Evolutionary conservation across 495 filamentous ascomycete species (phyloP).

Genomic region (Penicillium canariense): DNA sequence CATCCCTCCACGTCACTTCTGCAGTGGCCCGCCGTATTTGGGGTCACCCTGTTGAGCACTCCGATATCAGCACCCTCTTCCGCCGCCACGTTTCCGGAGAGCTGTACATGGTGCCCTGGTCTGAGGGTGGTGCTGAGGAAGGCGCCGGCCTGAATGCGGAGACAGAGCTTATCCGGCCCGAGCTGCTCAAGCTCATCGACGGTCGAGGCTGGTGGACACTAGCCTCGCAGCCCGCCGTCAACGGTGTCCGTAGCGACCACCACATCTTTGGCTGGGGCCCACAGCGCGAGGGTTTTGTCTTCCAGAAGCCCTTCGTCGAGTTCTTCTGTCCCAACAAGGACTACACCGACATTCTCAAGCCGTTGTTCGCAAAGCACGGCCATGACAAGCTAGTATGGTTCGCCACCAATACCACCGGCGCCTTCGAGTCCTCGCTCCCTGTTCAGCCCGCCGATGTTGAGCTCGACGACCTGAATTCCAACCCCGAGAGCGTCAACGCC

Average conservation of each 20-base stretch:
- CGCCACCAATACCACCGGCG: conserved; percentile 69
- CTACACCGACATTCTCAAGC: conserved; percentile 60
- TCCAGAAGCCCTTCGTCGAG: conserved; percentile 97
- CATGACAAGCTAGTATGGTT: conserved; percentile 75
- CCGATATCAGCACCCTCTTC: conserved; percentile 78
- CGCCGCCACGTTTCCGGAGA: conserved; percentile 73
- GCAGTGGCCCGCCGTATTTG: conserved; percentile 77
- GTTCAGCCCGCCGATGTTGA: conserved; percentile 31
- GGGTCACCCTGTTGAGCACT: conserved; percentile 65
- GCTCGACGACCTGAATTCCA: conserved; percentile 32
- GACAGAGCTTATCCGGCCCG: conserved; percentile 70
- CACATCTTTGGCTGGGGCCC: conserved; percentile 93
- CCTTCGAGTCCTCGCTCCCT: conserved; percentile 64
- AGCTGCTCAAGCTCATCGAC: conserved; percentile 71
- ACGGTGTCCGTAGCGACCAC: conserved; percentile 73
- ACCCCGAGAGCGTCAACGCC: conserved; percentile 70
- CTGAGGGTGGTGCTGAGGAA: conserved; percentile 72
- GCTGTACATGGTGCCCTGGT: conserved; percentile 81
- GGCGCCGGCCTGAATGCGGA: conserved; percentile 62
- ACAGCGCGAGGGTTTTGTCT: conserved; percentile 81
- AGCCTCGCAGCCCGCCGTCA: conserved; percentile 93
- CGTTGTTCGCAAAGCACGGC: conserved; percentile 56
- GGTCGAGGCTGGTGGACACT: conserved; percentile 88
- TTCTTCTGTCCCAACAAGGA: conserved; percentile 77
- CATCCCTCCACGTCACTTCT: conserved; percentile 77